These are phyloP conservation scores for Cercospora sesami DNA, from an alignment of 2,329 filamentous ascomycete species.

Conservation along the genomic window DNA sequence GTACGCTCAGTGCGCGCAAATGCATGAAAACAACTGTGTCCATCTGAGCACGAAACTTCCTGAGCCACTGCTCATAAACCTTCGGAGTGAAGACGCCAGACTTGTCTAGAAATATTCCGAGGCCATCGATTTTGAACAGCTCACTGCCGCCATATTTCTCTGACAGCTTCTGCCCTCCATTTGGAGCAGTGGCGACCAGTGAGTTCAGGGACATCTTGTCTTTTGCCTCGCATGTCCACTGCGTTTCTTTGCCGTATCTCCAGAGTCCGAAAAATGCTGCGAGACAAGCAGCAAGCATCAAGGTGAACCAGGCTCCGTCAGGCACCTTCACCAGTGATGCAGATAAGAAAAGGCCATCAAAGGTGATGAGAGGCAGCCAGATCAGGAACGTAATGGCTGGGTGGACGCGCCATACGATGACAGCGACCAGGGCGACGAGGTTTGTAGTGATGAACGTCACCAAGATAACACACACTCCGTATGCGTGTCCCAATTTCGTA, in stretches of 20 bases:
- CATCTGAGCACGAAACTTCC: conserved; percentile 30
- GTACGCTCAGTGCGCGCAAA: conserved; percentile 27
- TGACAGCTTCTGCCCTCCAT: conserved; percentile 29
- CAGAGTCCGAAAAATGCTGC: conserved; percentile 68
- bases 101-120: conserved; percentile 79
- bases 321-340: conserved; percentile 71
- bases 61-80: conserved; percentile 31
- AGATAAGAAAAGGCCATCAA: conserved; percentile 69
- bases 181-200: conserved; percentile 42
- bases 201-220: conserved; percentile 57
- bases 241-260: conserved; percentile 75
- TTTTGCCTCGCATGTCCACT: conserved; percentile 68
- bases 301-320: conserved; percentile 74
- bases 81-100: conserved; percentile 51
- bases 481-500: conserved; percentile 69
- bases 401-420: conserved; percentile 69
- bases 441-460: conserved; percentile 76
- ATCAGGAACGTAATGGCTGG: conserved; percentile 59
- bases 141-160: conserved; percentile 35
- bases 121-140: conserved; percentile 50
- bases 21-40: conserved; percentile 32
- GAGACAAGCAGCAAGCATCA: conserved; percentile 63
- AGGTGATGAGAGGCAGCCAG: conserved; percentile 62
- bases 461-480: conserved; percentile 76
- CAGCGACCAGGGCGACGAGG: conserved; percentile 69